Base-by-base conservation (phyloP, 2,329 filamentous ascomycete species). In the Fusarium praegraminearum region DNA sequence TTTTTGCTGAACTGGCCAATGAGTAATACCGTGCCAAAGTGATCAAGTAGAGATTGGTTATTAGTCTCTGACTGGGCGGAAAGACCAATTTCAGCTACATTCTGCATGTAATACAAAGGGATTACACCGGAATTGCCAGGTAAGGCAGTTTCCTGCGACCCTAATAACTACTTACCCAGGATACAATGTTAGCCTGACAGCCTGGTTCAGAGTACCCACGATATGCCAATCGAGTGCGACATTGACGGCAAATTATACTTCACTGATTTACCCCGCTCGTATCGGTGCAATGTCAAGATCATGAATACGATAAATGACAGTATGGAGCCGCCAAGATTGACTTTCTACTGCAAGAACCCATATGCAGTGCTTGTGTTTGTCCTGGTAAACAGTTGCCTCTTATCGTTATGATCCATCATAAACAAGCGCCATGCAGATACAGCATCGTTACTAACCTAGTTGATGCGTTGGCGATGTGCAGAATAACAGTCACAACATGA, bases 341-440 rank as follows among this genome's bases (percentile, higher is more conserved):
- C 35, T 47, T 52, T 51, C 41, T 57, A 46, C 63, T 65, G 63
- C 67, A 53, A 38, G 51, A 68, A 56, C 40, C 65, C 63, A 58
- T 33, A 70, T 70, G 67, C 52, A 28, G 67, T 71, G 58, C 61
- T 65, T 70, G 63, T 70, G 67, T 52, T 46, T 60, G 35, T 44
- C 49, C 47, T 15, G 46, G 50, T 56, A 47, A 54, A 32, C 22
- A 33, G 51, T 54, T 43, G 53, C 57, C 26, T 56, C 36, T 26
- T 26, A 33, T 33, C 16, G 22, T n/a, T 28, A 35, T 54, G 13
- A 16, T 40, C 20, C 16, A 20, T 13, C 41, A 22, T 51, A 41
- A 70, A 68, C 62, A 33, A 46, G 44, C 33, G 20, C 32, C 26
- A 32, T 45, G 38, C n/a, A 66, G 30, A 45, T n/a, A n/a, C 13